Evolutionary conservation across 2,329 filamentous ascomycete genomes (phyloP).

Genomic region (Ophiostoma angusticollis): DNA sequence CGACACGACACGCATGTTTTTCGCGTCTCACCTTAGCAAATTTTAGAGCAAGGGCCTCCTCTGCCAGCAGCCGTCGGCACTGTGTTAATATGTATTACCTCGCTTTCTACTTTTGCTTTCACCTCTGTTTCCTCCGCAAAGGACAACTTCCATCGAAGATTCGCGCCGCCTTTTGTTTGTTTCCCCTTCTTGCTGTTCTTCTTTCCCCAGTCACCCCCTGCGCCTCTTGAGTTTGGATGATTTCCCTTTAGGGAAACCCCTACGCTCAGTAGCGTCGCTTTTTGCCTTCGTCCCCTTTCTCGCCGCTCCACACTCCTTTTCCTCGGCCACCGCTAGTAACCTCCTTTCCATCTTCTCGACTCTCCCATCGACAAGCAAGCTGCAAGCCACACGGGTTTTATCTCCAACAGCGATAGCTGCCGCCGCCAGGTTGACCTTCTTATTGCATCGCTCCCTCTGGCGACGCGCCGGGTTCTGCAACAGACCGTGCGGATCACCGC

Average conservation of each 20-base stretch:
- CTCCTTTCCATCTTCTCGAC: slow-evolving; percentile 1
- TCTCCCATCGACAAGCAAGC: slow-evolving; percentile 1
- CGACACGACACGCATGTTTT: slow-evolving; percentile 9
- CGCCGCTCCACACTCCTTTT: slow-evolving; percentile 15
- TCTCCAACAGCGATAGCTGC: slow-evolving; percentile 1
- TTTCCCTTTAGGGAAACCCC: slow-evolving; percentile 12
- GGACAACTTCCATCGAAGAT: no score
- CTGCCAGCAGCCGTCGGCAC: neutral
- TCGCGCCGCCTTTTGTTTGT: neutral
- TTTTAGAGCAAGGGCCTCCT: slow-evolving; percentile 1
- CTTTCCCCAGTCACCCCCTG: neutral
- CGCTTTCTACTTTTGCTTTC: no score
- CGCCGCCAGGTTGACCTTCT: neutral
- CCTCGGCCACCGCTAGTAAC: neutral
- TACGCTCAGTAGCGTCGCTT: slow-evolving; percentile 13
- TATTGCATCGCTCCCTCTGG: neutral
- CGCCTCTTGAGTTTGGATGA: slow-evolving; percentile 10
- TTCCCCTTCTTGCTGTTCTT: slow-evolving; percentile 1
- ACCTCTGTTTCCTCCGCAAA: no score
- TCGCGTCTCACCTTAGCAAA: slow-evolving; percentile 8
- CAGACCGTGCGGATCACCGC: slow-evolving; percentile 8
- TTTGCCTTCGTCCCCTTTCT: slow-evolving; percentile 9
- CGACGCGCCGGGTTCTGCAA: no score
- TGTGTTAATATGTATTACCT: neutral
- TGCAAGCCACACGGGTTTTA: neutral